phyloP scores from a whole-genome alignment of 345 rosid species.

The Corchorus olitorius region DNA sequence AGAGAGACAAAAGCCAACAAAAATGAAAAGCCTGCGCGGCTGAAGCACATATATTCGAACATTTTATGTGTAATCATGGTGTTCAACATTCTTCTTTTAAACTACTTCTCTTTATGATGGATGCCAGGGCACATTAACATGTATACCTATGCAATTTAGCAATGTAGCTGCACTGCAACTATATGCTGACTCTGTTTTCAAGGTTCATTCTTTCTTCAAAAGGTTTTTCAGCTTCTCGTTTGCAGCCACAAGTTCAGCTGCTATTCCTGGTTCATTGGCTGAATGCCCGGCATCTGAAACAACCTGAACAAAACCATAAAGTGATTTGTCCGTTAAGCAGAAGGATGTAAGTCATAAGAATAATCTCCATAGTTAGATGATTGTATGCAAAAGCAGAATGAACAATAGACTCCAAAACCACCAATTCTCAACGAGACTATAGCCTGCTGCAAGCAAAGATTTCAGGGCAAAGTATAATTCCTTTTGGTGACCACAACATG shows the following conservation, averaged over 20 bases:
- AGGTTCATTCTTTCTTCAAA: conserved; percentile 38
- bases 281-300: conserved; percentile 94
- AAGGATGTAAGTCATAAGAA: background rate
- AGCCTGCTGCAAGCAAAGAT: background rate
- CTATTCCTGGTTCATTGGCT: conserved; percentile 84
- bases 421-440: background rate
- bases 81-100: conserved; percentile 17
- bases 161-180: background rate
- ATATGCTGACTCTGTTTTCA: conserved; percentile 22
- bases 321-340: background rate
- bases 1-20: background rate
- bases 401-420: background rate
- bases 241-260: conserved; percentile 88
- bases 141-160: background rate
- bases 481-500: background rate
- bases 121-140: background rate
- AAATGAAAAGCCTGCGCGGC: background rate
- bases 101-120: conserved; percentile 3
- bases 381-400: background rate
- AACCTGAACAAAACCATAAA: conserved; percentile 47
- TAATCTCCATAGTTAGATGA: background rate
- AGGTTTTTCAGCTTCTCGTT: conserved; percentile 71
- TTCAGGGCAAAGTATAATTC: background rate
- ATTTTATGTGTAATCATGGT: background rate
- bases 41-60: background rate